Base-by-base conservation (phyloP, 208 protist genomes). In the Blastocrithidia nonstop region DNA sequence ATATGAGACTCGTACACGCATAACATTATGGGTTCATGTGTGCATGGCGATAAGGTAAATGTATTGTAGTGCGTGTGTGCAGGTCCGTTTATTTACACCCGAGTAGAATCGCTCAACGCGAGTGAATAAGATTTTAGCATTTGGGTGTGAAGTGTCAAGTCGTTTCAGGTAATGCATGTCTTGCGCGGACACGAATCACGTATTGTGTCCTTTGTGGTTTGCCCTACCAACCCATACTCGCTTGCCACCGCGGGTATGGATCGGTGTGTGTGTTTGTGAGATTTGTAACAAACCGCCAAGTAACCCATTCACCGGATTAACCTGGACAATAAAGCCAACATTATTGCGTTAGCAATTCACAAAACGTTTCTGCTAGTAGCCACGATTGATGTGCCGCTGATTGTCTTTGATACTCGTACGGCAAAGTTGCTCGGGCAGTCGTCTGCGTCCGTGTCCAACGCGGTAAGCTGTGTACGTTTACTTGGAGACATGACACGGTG, bases 11-110 rank as follows among this genome's bases (percentile, higher is more conserved):
- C 63, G 8, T 45, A 67, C 11, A 66, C 46, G 7, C 40, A 68
- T 25, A 25, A 56, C 9, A 52, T 79, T 6, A 25, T 72, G 21
- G 74, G 59, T 4, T 33, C 55, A 0, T 80, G 73, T 46, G 24
- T 59, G 19, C 75, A 79, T 45, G 51, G 58, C 35, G 47, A 36
- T 15, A 53, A 57, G 56, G 66, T 59, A 27, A 51, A 50, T 21
- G 76, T 93, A 24, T 42, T 57, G 17, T 62, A 88, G 57, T 82
- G 70, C 31, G 31, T 79, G 28, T 29, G 65, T 2, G 73, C 73
- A 1, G 23, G 23, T 0, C 50, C 38, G 1, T 69, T 65, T 37
- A 19, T 88, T 2, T 86, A 72, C 50, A 71, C 67, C 2, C 63
- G 72, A 11, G 51, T 88, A 23, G 67, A 85, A 40, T 66, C 61